Conservation (phyloP, 192 early-diverging fungal species). For the Umbelopsis sp. region DNA sequence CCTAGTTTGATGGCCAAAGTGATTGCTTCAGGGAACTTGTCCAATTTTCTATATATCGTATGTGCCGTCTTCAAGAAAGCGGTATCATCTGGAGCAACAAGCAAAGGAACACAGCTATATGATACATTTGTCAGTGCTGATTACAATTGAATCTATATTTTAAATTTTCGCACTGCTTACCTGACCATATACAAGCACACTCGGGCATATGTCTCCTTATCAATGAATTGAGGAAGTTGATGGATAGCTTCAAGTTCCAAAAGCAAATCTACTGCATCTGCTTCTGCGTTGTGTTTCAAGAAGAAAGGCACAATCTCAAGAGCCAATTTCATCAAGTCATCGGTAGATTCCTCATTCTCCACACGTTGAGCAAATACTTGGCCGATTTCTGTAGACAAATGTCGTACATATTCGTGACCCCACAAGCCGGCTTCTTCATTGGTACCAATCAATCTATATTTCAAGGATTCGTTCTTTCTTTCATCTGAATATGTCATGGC, state of each 20-base stretch:
- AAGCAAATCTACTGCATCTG: slow-evolving; percentile 96
- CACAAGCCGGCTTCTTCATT: slow-evolving; percentile 82
- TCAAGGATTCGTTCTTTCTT: slow-evolving; percentile 79
- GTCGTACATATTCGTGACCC: slow-evolving; percentile 99
- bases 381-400: slow-evolving; percentile 90
- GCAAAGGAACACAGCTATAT: slow-evolving; percentile 84
- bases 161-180: slow-evolving; percentile 40
- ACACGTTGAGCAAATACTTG: slow-evolving; percentile 73
- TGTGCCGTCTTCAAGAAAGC: slow-evolving; percentile 86
- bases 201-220: slow-evolving; percentile 90
- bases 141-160: not conserved
- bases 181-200: slow-evolving; percentile 95
- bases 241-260: slow-evolving; percentile 87
- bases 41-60: slow-evolving; percentile 85
- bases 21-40: slow-evolving; percentile 82
- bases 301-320: slow-evolving; percentile 92
- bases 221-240: slow-evolving; percentile 79
- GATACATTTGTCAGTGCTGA: not conserved
- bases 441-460: slow-evolving; percentile 85
- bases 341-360: slow-evolving; percentile 65
- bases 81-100: slow-evolving; percentile 89
- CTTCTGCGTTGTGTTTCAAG: slow-evolving; percentile 96
- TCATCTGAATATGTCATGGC: slow-evolving; percentile 96
- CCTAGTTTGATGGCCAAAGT: slow-evolving; percentile 86
- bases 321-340: slow-evolving; percentile 74